A percentile compares a stretch with the other conserved stretches of the same genome.
Conservation (phyloP, 805 yeast species). For the Ogataea methanolica region DNA sequence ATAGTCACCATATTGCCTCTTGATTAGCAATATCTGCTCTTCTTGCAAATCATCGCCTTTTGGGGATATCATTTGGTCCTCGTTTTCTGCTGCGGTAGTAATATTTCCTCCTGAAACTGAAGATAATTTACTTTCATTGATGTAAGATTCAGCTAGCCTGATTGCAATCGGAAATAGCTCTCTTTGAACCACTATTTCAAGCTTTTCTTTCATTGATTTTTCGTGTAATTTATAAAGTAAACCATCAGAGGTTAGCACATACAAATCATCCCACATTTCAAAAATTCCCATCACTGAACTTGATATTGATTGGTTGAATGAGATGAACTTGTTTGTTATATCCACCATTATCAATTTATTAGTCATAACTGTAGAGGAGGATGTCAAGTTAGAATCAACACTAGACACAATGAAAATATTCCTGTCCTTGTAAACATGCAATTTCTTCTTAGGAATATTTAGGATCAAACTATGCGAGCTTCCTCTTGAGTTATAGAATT, state of each 20-base stretch:
- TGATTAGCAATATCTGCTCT: conserved; percentile 35
- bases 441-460: conserved; percentile 50
- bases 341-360: conserved; percentile 67
- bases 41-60: conserved; percentile 21
- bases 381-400: conserved; percentile 30
- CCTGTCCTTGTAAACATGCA: conserved; percentile 39
- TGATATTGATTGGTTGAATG: conserved; percentile 66
- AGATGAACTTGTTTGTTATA: conserved; percentile 59
- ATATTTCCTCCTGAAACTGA: conserved; percentile 20
- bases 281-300: conserved; percentile 59
- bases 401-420: conserved; percentile 60
- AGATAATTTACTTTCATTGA: conserved; percentile 49
- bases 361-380: conserved; percentile 28
- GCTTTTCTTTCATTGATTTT: conserved; percentile 59
- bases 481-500: conserved; percentile 54
- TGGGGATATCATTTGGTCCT: background rate
- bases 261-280: conserved; percentile 50
- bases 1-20: conserved; percentile 64
- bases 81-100: conserved; percentile 13
- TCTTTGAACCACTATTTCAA: conserved; percentile 63
- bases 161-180: conserved; percentile 72
- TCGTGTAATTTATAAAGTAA: conserved; percentile 64
- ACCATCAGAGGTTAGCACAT: conserved; percentile 71
- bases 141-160: conserved; percentile 47
- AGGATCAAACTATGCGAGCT: conserved; percentile 51